Conservation (phyloP, 176 grass and related monocot genomes). For the Rhynchospora pubera region DNA sequence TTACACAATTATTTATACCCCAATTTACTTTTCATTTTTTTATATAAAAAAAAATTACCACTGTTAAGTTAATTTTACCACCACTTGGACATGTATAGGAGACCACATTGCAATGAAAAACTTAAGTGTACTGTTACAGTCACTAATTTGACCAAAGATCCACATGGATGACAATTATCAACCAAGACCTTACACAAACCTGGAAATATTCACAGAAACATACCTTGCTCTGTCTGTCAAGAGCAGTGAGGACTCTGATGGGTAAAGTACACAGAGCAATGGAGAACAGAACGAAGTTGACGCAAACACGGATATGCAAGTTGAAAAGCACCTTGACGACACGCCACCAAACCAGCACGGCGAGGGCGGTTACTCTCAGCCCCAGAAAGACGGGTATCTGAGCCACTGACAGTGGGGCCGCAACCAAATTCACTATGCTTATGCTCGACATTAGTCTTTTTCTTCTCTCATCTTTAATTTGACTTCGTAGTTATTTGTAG, state of each 20-base stretch:
- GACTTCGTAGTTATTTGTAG: background rate
- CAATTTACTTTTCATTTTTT: too few relatives aligned
- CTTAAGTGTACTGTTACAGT: background rate
- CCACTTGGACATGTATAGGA: too few relatives aligned
- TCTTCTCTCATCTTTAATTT: slow-evolving; percentile 2
- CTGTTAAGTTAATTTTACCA: too few relatives aligned
- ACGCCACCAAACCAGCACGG: slow-evolving; percentile 17
- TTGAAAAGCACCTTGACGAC: background rate
- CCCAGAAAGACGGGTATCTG: slow-evolving; percentile 15
- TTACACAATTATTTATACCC: too few relatives aligned
- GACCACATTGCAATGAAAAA: too few relatives aligned
- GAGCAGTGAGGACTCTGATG: slow-evolving; percentile 25
- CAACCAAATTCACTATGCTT: background rate
- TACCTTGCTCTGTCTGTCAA: slow-evolving; percentile 21
- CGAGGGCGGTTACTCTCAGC: background rate
- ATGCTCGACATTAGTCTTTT: background rate
- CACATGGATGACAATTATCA: background rate
- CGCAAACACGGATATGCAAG: slow-evolving; percentile 9
- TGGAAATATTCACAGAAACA: background rate
- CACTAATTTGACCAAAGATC: background rate
- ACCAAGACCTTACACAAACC: background rate
- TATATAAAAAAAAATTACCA: too few relatives aligned
- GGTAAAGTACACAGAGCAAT: slow-evolving; percentile 17
- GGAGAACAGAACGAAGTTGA: slow-evolving; percentile 12
- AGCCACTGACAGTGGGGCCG: slow-evolving; percentile 12